Conservation (phyloP, 805 yeast species). For the Nakazawaea wyomingensis region DNA sequence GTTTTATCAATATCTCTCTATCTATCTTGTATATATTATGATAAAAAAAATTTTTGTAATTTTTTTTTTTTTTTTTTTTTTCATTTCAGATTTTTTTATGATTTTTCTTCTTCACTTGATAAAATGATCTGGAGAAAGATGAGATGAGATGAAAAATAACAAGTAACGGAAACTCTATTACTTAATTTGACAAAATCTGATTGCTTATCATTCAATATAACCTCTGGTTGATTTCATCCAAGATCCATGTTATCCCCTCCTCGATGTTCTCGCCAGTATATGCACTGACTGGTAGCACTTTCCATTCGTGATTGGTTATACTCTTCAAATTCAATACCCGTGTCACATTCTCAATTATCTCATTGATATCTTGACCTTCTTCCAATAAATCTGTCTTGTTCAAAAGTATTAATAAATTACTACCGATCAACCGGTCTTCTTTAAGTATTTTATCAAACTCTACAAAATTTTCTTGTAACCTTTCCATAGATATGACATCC, state of each 20-base stretch:
- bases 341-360: slow-evolving; percentile 16
- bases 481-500: slow-evolving; percentile 55
- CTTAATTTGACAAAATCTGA: too few relatives aligned
- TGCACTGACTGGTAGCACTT: slow-evolving; percentile 44
- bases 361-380: slow-evolving; percentile 19
- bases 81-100: too few relatives aligned
- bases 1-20: too few relatives aligned
- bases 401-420: slow-evolving; percentile 59
- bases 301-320: slow-evolving; percentile 35
- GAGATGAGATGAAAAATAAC: too few relatives aligned
- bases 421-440: slow-evolving; percentile 68
- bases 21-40: too few relatives aligned
- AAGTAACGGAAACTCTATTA: too few relatives aligned
- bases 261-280: slow-evolving; percentile 36
- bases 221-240: slow-evolving; percentile 32
- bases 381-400: slow-evolving; percentile 67
- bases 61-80: slow-evolving; percentile 1
- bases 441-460: slow-evolving; percentile 60
- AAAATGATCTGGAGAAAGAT: too few relatives aligned
- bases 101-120: too few relatives aligned
- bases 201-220: slow-evolving; percentile 24
- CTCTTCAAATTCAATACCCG: slow-evolving; percentile 25
- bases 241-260: slow-evolving; percentile 38
- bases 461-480: slow-evolving; percentile 57
- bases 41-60: neutral